A percentile compares a stretch with the other conserved stretches of the same genome.
Evolutionary conservation across 2,329 filamentous ascomycete genomes (phyloP).

Genomic region (Stagonosporopsis rhizophila): DNA sequence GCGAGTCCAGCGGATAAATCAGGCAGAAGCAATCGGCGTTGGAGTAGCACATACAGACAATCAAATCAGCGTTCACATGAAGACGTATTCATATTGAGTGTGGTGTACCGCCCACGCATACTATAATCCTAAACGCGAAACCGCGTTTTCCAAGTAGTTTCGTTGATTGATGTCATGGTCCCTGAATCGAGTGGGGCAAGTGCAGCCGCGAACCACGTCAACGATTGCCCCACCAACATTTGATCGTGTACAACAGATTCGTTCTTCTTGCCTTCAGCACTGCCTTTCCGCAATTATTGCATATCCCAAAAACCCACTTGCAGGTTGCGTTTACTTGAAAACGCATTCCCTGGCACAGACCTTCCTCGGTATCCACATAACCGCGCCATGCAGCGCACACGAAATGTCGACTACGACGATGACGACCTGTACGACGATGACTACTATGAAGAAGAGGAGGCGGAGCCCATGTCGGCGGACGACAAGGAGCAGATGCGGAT

Average conservation of each 20-base stretch:
- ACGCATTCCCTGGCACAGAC: neutral
- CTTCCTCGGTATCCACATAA: neutral
- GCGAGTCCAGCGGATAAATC: constrained; percentile 12
- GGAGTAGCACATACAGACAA: constrained; percentile 4
- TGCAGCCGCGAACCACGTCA: constrained; percentile 21
- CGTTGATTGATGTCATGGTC: constrained; percentile 14
- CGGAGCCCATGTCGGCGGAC: constrained; percentile 36
- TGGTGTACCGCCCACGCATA: neutral
- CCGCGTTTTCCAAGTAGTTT: neutral
- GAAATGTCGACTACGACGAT: constrained; percentile 57
- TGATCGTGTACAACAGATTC: neutral
- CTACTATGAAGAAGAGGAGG: constrained; percentile 42
- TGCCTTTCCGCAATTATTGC: neutral
- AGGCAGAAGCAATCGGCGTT: neutral
- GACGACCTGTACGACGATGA: constrained; percentile 62
- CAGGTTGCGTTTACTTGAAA: neutral
- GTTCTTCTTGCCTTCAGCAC: neutral
- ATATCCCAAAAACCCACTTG: neutral
- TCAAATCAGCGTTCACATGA: neutral
- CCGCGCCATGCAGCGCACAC: constrained; percentile 50
- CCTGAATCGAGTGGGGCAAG: constrained; percentile 24
- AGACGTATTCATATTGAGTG: neutral
- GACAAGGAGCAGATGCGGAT: constrained; percentile 64
- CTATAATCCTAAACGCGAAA: neutral
- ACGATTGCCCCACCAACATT: constrained; percentile 21